Percentiles rank a stretch among this genome's conserved stretches.
Conservation (phyloP, 495 filamentous ascomycete species). For the Tuber aestivum region DNA sequence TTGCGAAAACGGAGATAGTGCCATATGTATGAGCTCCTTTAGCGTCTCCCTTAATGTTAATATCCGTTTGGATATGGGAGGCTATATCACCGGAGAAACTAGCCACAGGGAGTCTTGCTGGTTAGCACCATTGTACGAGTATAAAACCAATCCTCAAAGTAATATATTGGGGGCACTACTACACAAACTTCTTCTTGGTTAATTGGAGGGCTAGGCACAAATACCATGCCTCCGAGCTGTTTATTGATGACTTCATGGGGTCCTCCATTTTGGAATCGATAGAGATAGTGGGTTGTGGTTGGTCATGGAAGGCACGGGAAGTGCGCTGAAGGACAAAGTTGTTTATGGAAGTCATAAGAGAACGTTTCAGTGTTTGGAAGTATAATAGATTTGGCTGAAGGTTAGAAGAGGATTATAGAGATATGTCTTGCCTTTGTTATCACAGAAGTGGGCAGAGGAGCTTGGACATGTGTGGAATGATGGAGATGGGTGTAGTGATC, state of each 20-base stretch:
- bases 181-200: conserved; percentile 53
- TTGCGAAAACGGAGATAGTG: conserved; percentile 46
- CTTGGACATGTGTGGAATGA: too few relatives aligned
- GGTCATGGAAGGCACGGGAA: too few relatives aligned
- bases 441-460: too few relatives aligned
- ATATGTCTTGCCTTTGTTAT: too few relatives aligned
- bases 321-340: too few relatives aligned
- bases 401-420: too few relatives aligned
- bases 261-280: too few relatives aligned
- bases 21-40: conserved; percentile 7
- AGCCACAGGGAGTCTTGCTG: conserved; percentile 52
- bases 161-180: conserved; percentile 46
- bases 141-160: conserved; percentile 52
- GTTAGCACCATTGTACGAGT: conserved; percentile 56
- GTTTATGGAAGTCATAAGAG: too few relatives aligned
- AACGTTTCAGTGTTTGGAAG: too few relatives aligned
- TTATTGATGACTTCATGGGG: conserved; percentile 58
- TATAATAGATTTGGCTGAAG: too few relatives aligned
- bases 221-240: conserved; percentile 59
- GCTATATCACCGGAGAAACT: conserved; percentile 58
- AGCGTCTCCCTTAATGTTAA: background rate
- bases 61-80: conserved; percentile 50
- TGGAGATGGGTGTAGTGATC: too few relatives aligned
- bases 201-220: conserved; percentile 58
- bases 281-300: too few relatives aligned